These are phyloP conservation scores for Tricholoma saponaceum DNA, from an alignment of 768 basidiomycete species.

Conservation along the genomic window DNA sequence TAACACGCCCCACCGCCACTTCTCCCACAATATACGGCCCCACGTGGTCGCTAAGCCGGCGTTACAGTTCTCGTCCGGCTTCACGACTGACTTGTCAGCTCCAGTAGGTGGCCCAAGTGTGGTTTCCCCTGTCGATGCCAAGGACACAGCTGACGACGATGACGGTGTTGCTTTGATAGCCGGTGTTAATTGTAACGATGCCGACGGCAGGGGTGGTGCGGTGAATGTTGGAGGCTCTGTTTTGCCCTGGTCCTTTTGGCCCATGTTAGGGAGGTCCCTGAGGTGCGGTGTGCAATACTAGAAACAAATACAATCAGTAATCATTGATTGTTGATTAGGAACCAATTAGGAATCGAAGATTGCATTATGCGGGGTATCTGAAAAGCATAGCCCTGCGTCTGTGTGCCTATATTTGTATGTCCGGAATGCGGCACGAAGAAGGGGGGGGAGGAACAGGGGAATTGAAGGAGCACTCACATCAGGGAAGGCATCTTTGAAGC, in stretches of 20 bases:
- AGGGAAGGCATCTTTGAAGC: conserved; percentile 86
- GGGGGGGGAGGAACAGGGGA: background rate
- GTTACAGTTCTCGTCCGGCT: conserved; percentile 23
- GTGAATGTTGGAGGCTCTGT: conserved; percentile 26
- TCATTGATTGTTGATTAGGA: background rate
- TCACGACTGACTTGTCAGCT: conserved; percentile 5
- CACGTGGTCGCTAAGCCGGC: conserved; percentile 58
- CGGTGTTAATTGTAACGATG: conserved; percentile 4
- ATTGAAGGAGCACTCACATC: conserved; percentile 54
- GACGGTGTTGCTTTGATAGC: background rate
- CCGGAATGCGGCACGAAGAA: conserved; percentile 1
- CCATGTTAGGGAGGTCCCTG: conserved; percentile 92
- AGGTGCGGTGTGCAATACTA: conserved; percentile 68
- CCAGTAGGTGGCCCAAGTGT: conserved; percentile 7
- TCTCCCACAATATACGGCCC: conserved; percentile 72
- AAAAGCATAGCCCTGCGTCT: background rate
- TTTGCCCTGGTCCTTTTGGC: conserved; percentile 65
- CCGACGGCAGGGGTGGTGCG: conserved; percentile 10
- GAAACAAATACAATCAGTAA: conserved; percentile 10
- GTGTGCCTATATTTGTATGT: background rate
- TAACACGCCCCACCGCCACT: conserved; percentile 80
- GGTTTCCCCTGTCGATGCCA: background rate
- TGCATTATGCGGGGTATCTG: background rate
- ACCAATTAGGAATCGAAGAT: conserved; percentile 1
- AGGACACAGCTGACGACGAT: background rate